These are phyloP conservation scores for Pythium rishiriense DNA, from an alignment of 352 stramenopile genomes.

Conservation along the genomic window DNA sequence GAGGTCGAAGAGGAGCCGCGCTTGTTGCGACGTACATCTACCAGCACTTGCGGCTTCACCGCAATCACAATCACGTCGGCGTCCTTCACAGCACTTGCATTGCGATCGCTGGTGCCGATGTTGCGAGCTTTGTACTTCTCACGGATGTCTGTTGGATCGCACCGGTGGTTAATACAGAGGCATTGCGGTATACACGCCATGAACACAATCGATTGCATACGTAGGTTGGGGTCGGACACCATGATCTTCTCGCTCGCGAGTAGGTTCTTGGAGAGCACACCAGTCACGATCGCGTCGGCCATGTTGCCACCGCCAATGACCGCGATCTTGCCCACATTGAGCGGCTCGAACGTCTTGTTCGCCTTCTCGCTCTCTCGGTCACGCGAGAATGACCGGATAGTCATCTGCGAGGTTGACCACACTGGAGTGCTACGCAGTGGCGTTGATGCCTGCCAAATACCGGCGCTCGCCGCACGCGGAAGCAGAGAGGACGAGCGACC, in stretches of 20 bases:
- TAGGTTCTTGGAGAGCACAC: constrained; percentile 69
- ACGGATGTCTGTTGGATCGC: constrained; percentile 39
- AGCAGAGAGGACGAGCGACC: neutral
- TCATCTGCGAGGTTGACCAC: neutral
- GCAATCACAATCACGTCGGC: constrained; percentile 92
- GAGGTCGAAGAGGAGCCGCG: neutral
- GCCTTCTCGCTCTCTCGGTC: neutral
- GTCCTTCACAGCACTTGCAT: constrained; percentile 59
- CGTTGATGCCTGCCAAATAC: neutral
- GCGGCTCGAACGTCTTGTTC: constrained; percentile 8
- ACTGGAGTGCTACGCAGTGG: neutral
- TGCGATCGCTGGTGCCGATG: constrained; percentile 64
- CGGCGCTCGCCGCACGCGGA: neutral
- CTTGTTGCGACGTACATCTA: constrained; percentile 48
- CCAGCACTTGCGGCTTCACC: constrained; percentile 95
- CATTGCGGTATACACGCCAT: neutral
- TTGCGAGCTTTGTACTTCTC: constrained; percentile 60
- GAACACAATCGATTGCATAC: constrained; percentile 19
- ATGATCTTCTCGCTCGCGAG: constrained; percentile 66
- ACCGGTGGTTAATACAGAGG: neutral
- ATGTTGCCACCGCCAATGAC: constrained; percentile 91
- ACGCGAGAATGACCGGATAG: constrained; percentile 21
- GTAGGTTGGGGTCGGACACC: constrained; percentile 78
- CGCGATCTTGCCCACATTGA: constrained; percentile 57
- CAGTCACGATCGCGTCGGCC: constrained; percentile 87